Evolutionary conservation across 805 yeast species (phyloP).

Genomic region (Cyberlindnera xishuangbannaensis): DNA sequence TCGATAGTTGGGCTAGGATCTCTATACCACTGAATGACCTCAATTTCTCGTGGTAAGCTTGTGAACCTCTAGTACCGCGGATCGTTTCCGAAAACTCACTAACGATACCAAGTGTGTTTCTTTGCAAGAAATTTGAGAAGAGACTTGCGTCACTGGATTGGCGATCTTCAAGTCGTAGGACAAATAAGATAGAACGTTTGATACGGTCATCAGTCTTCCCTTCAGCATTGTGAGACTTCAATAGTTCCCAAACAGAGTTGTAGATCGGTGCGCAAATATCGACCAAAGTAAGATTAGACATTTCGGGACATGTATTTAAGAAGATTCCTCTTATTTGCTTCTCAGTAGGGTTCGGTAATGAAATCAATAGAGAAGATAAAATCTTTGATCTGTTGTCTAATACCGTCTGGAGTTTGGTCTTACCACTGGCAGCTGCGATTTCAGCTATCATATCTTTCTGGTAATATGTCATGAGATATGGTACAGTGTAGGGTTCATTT

Average conservation of each 20-base stretch:
- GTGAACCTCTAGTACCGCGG: conserved; percentile 64
- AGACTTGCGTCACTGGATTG: conserved; percentile 16
- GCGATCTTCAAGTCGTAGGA: conserved; percentile 26
- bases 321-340: conserved; percentile 46
- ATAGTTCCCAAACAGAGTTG: conserved; percentile 34
- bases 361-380: conserved; percentile 51
- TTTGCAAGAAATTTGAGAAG: conserved; percentile 41
- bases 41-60: conserved; percentile 66
- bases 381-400: conserved; percentile 44
- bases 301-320: conserved; percentile 45
- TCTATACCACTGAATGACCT: conserved; percentile 70
- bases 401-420: conserved; percentile 41
- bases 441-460: conserved; percentile 55
- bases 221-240: conserved; percentile 35
- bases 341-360: conserved; percentile 43
- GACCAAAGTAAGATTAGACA: conserved; percentile 27
- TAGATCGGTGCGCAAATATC: conserved; percentile 25
- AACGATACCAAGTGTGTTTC: conserved; percentile 65
- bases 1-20: conserved; percentile 49
- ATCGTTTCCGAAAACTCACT: conserved; percentile 76
- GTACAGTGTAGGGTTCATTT: conserved; percentile 70
- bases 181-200: conserved; percentile 36
- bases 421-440: conserved; percentile 47
- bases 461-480: conserved; percentile 64
- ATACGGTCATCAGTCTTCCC: conserved; percentile 25